A percentile compares a stretch with the other conserved stretches of the same genome.
Evolutionary conservation across 2,329 filamentous ascomycete genomes (phyloP).

Genomic region (Gnomoniopsis smithogilvyi): DNA sequence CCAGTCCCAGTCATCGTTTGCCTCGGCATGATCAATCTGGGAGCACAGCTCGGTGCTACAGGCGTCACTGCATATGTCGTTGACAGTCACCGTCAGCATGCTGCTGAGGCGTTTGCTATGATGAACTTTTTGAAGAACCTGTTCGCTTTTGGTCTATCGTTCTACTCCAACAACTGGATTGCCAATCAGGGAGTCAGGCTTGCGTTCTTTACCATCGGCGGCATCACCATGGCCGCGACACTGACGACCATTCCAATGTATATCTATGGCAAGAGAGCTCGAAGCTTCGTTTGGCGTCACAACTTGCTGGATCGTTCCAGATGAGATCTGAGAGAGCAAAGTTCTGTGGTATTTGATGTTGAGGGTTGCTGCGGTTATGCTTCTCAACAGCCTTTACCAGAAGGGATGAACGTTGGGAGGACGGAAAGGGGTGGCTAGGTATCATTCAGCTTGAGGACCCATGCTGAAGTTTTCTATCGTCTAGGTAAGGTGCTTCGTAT

Average conservation of each 20-base stretch:
- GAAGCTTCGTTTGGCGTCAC: slow-evolving; percentile 7
- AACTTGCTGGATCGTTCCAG: neutral
- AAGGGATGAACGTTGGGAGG: too few relatives aligned
- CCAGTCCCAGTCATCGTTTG: slow-evolving; percentile 31
- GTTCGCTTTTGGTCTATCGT: slow-evolving; percentile 35
- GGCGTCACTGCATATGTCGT: slow-evolving; percentile 35
- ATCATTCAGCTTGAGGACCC: neutral
- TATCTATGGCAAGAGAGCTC: slow-evolving; percentile 22
- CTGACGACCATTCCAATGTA: slow-evolving; percentile 32
- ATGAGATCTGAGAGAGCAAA: too few relatives aligned
- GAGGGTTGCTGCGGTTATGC: too few relatives aligned
- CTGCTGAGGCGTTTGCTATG: slow-evolving; percentile 34
- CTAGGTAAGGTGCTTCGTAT: neutral
- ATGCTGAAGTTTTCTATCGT: neutral
- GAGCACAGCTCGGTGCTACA: slow-evolving; percentile 35
- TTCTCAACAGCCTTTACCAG: too few relatives aligned
- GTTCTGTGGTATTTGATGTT: too few relatives aligned
- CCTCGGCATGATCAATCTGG: slow-evolving; percentile 29
- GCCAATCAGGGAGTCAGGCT: slow-evolving; percentile 32
- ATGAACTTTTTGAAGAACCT: slow-evolving; percentile 38
- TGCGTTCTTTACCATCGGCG: slow-evolving; percentile 35
- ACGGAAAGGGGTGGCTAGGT: too few relatives aligned
- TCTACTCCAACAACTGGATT: slow-evolving; percentile 38
- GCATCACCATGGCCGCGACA: slow-evolving; percentile 29
- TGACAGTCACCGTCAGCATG: slow-evolving; percentile 35